Evolutionary conservation across 345 rosid species (phyloP), one percentile per base, ranked within the genome.

Genomic region (Nephelium lappaceum): DNA sequence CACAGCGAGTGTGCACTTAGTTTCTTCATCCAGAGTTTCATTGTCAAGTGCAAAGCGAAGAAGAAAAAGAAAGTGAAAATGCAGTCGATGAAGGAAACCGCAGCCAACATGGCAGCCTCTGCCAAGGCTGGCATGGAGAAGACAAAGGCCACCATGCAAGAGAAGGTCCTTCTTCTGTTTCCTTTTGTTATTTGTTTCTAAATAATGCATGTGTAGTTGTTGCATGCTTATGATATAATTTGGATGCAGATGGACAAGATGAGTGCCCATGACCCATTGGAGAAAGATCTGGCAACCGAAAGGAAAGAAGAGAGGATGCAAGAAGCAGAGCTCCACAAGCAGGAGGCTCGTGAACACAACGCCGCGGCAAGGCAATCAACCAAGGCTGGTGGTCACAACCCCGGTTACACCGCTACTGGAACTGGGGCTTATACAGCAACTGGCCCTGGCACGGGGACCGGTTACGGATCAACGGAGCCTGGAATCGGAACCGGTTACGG

Each of bases 91-190:
- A 94, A 89, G 80, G 97, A 93, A 86, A 76, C 88, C 8, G 93
- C 87, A 42, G 79, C 95, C 45, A 90, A 94, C 82, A 5, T 84
- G 9, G 94, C 86, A 21, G 98, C 99, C 86, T 92, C 98, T 10
- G 97, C 98, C 36, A 87, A 78, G 80, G 78, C 97, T 81, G 99
- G 97, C 67, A 74, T 88, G 92, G 99, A 91, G 77, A 96, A 96
- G 77, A 86, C 92, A 80, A 94, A 87, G 79, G 97, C 97, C 23
- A 72, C 83, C 21, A 67, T 87, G 19, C 89, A 86, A 66, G 98
- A 91, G 67, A 92, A 94, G 94, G 99, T 95, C 25, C n/a, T 36
- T 15, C 6, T 10, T 38, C 8, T 14, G 11, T 31, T 38, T 3
- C 6, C 7, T 5, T 27, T 18, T 27, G 57, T 19, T 24, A 9